Evolutionary conservation across 352 stramenopile genomes (phyloP), one percentile per base, ranked within the genome.

Genomic region (Globisporangium viniferum): DNA sequence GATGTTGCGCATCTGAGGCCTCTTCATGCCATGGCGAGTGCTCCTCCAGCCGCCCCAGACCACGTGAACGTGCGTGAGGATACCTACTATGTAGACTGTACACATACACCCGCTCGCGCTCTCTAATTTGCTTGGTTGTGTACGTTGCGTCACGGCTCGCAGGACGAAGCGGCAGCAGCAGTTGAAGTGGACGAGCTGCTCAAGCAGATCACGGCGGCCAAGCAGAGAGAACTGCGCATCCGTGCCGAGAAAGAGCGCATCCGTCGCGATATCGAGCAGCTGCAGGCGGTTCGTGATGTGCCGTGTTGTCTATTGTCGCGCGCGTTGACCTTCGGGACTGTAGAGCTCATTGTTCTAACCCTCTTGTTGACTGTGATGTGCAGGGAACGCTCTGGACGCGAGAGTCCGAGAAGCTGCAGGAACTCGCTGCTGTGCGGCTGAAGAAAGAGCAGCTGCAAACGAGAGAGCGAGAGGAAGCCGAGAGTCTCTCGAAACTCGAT

Each of bases 171-270:
- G 9, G 55, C 24, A 22, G 27, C 44, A 39, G 20, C 20, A 12
- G 14, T 20, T 8, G 79, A 90, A 31, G 80, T 92, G 27, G 84
- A 91, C 51, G 71, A 62, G 69, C 71, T 92, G 63, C 72, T 92
- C 54, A 70, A 66, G 44, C 67, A 91, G 70, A 77, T 92, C 65
- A 72, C 75, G 18, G 62, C 55, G 33, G 71, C 79, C 27, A 92
- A 92, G 66, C 79, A 88, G 48, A 80, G 77, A 66, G 84, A 92
- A 59, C 77, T 91, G 61, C 70, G 74, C n/a, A 67, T 91, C n/a
- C 78, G 76, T 20, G 80, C 70, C 14, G 84, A 92, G 76, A 91
- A 90, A 64, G 82, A 88, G 72, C 82, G 79, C 41, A 73, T 92
- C 49, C 82, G 82, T 24, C 69, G 71, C 57, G 82, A 89, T 46